These are phyloP conservation scores for Claviceps humidiphila DNA, from an alignment of 2,329 filamentous ascomycete genomes.

Conservation along the genomic window DNA sequence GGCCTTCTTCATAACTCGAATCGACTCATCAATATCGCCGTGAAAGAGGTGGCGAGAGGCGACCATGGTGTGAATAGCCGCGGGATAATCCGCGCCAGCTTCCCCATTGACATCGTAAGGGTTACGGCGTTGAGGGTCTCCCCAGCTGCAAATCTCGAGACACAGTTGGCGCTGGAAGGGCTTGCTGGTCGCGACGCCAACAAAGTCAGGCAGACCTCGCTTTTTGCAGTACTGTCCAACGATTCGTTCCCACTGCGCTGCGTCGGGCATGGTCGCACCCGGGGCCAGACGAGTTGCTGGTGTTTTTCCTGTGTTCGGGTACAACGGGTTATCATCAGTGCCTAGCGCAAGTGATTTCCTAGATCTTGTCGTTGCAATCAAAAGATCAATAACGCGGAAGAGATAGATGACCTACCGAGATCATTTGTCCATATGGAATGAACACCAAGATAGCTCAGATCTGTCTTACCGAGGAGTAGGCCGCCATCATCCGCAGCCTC, in stretches of 20 bases:
- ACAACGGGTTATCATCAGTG: conserved; percentile 6
- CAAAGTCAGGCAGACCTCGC: conserved; percentile 47
- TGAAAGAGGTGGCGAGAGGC: conserved; percentile 65
- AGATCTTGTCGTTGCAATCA: background rate
- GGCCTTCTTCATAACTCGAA: conserved; percentile 55
- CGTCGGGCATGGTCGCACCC: conserved; percentile 31
- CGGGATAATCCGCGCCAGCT: conserved; percentile 33
- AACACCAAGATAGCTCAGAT: conserved; percentile 66
- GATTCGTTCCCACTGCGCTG: conserved; percentile 43
- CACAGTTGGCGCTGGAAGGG: conserved; percentile 63
- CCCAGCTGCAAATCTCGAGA: conserved; percentile 62
- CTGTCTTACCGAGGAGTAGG: conserved; percentile 56
- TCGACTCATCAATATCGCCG: conserved; percentile 53
- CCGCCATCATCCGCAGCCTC: conserved; percentile 50
- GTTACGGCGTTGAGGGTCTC: conserved; percentile 39
- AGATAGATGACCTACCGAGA: conserved; percentile 36
- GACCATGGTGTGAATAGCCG: conserved; percentile 53
- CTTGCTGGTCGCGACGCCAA: conserved; percentile 48
- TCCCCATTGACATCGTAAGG: conserved; percentile 29
- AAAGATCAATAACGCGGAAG: background rate
- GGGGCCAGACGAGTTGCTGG: conserved; percentile 34
- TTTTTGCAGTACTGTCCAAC: conserved; percentile 52
- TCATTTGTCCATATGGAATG: conserved; percentile 58
- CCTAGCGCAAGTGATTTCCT: too few relatives aligned
- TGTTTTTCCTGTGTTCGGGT: conserved; percentile 27